Base-by-base conservation (phyloP, 2,329 filamentous ascomycete genomes). In the Raffaelea deltoideospora region DNA sequence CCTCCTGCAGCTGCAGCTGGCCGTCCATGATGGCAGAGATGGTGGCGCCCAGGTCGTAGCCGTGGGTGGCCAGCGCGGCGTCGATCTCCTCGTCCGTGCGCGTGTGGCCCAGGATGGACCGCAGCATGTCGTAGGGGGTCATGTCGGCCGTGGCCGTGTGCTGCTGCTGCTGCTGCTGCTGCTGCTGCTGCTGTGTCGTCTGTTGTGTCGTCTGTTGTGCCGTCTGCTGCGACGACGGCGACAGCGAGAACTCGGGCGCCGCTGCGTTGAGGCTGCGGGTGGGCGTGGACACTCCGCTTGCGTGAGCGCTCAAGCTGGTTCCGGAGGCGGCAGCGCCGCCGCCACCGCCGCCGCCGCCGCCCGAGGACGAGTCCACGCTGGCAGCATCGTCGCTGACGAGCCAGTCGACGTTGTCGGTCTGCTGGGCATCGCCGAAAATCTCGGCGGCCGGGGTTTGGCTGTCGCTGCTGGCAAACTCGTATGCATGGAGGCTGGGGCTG, bases 51-150 rank as follows among this genome's bases (percentile, higher is more conserved):
- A 98, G 68, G 51, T 98, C 90, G 53, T 95, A 98, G 39, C 82
- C 81, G 53, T 95, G 88, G 40, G 76, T 69, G 46, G 88, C 84
- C 33, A 98, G 69, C 5, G 88, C 84, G n/a, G 76, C 70, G 53
- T 95, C 87, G 33, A 98, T 88, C 56, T 98, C 90, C 35, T 96
- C 87, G 49, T 96, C 88, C 3, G 84, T 80, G 50, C 82, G 79
- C 37, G 84, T 77, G 48, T 90, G 85, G 33, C 88, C 85, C 20
- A 98, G 67, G 29, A 98, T 92, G 6, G 88, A 95, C 43, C 90
- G 82, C 38, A 98, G 68, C 73, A 98, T 96, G 53, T 98, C 90
- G 58, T 95, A 94, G 1, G 90, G 88, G 40, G 84, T 92, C 88
- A 98, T 96, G 51, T 96, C 87, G 39, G n/a, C n/a, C n/a, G n/a